phyloP scores from a whole-genome alignment of 2,329 filamentous ascomycete genomes.

The Pseudogymnoascus verrucosus region DNA sequence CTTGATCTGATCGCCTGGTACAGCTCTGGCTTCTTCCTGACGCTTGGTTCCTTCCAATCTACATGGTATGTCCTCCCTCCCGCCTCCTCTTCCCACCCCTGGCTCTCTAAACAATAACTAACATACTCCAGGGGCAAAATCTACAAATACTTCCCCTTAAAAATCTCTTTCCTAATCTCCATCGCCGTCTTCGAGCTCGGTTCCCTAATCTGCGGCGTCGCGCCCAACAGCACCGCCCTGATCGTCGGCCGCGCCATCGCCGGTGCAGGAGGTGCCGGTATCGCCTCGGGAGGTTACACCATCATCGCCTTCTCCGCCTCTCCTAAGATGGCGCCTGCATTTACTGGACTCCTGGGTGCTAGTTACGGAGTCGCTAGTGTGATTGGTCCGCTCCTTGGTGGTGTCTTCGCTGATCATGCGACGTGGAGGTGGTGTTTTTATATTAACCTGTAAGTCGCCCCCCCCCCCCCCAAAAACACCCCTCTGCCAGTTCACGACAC shows the following conservation, averaged over 20 bases:
- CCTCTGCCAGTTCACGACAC: conserved; percentile 15
- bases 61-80: background rate
- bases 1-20: conserved; percentile 52
- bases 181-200: conserved; percentile 26
- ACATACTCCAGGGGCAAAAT: conserved; percentile 13
- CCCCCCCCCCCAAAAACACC: conserved; percentile 15
- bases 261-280: conserved; percentile 19
- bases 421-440: conserved; percentile 31
- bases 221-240: conserved; percentile 20
- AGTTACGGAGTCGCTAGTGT: conserved; percentile 17
- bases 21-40: conserved; percentile 46
- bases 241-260: conserved; percentile 25
- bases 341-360: conserved; percentile 24
- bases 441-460: conserved; percentile 31
- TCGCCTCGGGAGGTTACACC: conserved; percentile 32
- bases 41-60: conserved; percentile 24
- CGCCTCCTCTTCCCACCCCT: background rate
- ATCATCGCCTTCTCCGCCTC: conserved; percentile 31
- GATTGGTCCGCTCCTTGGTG: conserved; percentile 27
- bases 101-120: background rate
- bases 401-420: conserved; percentile 28
- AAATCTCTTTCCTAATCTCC: conserved; percentile 15
- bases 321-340: conserved; percentile 18
- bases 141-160: conserved; percentile 21
- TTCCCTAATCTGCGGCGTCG: conserved; percentile 21